Evolutionary conservation across 257 asterid species (phyloP), one percentile per base, ranked within the genome.

Genomic region (Solanum neorickii): DNA sequence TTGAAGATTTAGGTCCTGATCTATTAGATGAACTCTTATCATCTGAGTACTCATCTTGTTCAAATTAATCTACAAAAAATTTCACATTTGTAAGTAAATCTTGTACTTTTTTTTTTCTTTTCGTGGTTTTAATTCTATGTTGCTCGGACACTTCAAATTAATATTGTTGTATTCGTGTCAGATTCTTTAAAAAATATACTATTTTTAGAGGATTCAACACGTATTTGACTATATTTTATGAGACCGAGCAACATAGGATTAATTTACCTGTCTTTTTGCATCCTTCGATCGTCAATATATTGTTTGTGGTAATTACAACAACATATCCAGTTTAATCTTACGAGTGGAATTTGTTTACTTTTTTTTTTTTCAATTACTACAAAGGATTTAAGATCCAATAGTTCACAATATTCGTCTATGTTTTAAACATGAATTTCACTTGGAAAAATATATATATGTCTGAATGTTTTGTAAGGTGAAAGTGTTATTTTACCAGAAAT

Each of bases 1-100:
- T 87, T 77, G 78, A 87, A 69, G 88, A 87, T 35, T 77, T 87
- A 44, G 86, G 88, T 56, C 56, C 86, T 87, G 86, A 87, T 87
- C 49, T 78, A 3, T 87, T 87, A 29, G 88, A 87, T 65, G 80
- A 87, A 35, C 46, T 87, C 3, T 87, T 87, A 78, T 62, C 88
- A 8, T 62, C 68, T 86, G 73, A 74, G 85, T 52, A 23, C 44
- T 86, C 86, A 18, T 52, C 56, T 39, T 20, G 59, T 84, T 84
- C 86, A 80, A 47, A 80, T 80, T 82, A 82, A 37, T 82, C 85
- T 49, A 82, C 68, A 49, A 49, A 7, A 37, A 16, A 9, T 25
- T 59, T 27, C 84, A 25, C 84, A 82, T 47, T 65, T 49, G 85
- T 49, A 82, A 82, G 85, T 82, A 82, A 47, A 49, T 80, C 85